phyloP scores from a whole-genome alignment of 306 rosid genomes.

The Lathyrus oleraceus region DNA sequence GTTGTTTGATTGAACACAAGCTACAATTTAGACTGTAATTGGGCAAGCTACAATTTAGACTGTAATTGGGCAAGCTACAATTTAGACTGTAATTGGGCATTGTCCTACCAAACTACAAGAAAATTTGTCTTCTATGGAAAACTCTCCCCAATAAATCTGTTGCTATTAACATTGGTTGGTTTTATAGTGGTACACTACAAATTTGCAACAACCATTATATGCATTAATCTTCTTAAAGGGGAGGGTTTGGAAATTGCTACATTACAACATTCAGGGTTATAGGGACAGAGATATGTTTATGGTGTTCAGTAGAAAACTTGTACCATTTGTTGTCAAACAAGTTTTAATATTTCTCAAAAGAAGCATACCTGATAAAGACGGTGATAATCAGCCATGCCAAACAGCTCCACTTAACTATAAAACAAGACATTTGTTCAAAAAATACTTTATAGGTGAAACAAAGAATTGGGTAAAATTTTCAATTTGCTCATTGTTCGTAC shows the following conservation, averaged over 20 bases:
- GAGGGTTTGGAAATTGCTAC: neutral
- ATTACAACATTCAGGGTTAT: slow-evolving; percentile 13
- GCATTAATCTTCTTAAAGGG: neutral
- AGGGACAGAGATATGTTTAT: neutral
- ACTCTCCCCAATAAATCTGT: neutral
- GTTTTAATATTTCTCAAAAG: slow-evolving; percentile 15
- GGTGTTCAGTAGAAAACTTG: slow-evolving; percentile 25
- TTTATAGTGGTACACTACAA: neutral
- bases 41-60: neutral
- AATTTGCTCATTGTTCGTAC: slow-evolving; percentile 21
- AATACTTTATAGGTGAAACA: slow-evolving; percentile 11
- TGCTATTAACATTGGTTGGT: too few species aligned
- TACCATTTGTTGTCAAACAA: slow-evolving; percentile 8
- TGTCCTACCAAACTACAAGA: too few species aligned
- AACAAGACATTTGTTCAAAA: slow-evolving; percentile 39
- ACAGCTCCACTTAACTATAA: slow-evolving; percentile 31
- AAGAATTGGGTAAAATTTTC: slow-evolving; percentile 23
- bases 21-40: slow-evolving; percentile 1
- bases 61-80: neutral
- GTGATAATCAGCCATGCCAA: slow-evolving; percentile 29
- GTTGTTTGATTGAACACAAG: slow-evolving; percentile 3
- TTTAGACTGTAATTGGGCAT: slow-evolving; percentile 1
- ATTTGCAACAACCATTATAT: neutral
- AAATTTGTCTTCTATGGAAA: slow-evolving; percentile 8
- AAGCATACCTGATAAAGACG: slow-evolving; percentile 44